Evolutionary conservation across 148 eudicot species (phyloP), one percentile per base, ranked within the genome.

Genomic region (Cornus suecica): DNA sequence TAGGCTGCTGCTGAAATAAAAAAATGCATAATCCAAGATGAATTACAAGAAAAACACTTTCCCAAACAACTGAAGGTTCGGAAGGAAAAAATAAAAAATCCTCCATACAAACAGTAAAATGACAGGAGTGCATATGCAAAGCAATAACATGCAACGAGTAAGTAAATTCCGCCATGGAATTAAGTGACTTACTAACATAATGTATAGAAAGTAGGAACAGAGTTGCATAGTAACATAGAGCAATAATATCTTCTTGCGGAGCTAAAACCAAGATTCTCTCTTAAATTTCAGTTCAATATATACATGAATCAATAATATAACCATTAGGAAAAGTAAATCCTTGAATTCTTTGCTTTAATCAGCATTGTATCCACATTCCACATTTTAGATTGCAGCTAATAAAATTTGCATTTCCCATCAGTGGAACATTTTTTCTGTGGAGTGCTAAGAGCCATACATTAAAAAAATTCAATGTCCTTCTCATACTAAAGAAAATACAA

Each of bases 1-100:
- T 22, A 79, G 32, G 32, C 77, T 79, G 73, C 77, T 26, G 62
- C 27, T 22, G 41, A 73, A 67, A 67, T 25, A 73, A 3, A 58
- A 3, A 58, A n/a, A 10, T 67, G 25, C 14, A 73, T 37, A 27
- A 27, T 54, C 27, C 41, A 10, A 37, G 26, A 56, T 61, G 31
- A 27, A 41, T 48, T 67, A 2, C 32, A 52, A 73, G 16, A 34
- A n/a, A 42, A 64, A 18, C 15, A 28, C n/a, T 73, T 62, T 45
- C 8, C 20, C 9, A 29, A 60, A 1, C 69, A 41, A 45, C 62
- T n/a, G n/a, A n/a, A n/a, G n/a, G n/a, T n/a, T n/a, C n/a, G n/a
- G n/a, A n/a, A n/a, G n/a, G n/a, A n/a, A n/a, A n/a, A n/a, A n/a
- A n/a, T n/a, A n/a, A n/a, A n/a, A n/a, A n/a, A n/a, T n/a, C n/a